Evolutionary conservation across 208 protist species (phyloP), one percentile per base, ranked within the genome.

Genomic region (Wallacemonas sp.): DNA sequence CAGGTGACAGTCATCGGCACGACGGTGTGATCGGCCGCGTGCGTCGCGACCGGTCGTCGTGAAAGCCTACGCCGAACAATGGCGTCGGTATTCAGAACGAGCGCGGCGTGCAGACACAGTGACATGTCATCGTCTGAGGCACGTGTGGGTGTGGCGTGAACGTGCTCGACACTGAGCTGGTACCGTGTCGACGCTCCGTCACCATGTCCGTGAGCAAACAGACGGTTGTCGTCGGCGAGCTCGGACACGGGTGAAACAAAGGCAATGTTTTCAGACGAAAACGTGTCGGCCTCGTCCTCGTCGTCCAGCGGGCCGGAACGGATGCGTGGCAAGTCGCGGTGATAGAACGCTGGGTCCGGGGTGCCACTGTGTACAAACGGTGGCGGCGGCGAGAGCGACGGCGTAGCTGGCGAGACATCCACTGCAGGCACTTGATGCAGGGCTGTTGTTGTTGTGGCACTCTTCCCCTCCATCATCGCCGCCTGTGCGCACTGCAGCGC

Each of bases 401-500:
- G 41, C 29, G 41, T 49, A 3, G 23, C 26, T 5, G 34, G 57
- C 19, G 34, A 63, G 36, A 63, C 57, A 16, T 49, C 57, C 9
- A 63, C 57, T 4, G n/a, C 32, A 16, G 49, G 21, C 36, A 6
- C 17, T 30, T 9, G 17, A 23, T 29, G 55, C 16, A 12, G 19
- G 8, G 21, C 49, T 8, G 9, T 27, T 8, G 26, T 23, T 17
- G 47, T 23, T 11, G 4, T 29, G 0, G 5, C 57, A 14, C 39
- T 26, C 0, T 16, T 21, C 23, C 41, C 24, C 36, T 32, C 56
- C 27, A 11, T 27, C 32, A 58, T 58, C 4, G 83, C 27, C 4
- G 69, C 54, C 60, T 76, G 66, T 30, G 70, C 85, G 11, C 77
- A 39, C 29, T 55, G 48, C 34, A 92, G 70, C 3, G 75, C 82